phyloP scores from a whole-genome alignment of 768 basidiomycete species.

The Kwoniella sp. region DNA sequence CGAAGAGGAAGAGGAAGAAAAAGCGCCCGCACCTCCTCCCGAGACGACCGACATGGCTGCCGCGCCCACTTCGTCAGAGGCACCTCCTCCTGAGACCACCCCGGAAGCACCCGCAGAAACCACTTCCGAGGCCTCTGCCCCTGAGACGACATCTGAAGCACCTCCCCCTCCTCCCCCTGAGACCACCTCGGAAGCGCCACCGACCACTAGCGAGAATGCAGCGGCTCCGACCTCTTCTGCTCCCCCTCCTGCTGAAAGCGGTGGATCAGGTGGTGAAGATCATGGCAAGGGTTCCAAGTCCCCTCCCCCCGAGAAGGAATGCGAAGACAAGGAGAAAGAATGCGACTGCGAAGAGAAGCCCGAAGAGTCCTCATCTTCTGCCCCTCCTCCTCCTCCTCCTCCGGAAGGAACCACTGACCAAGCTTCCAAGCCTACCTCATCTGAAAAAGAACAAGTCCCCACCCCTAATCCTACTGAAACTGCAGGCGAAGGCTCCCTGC shows the following conservation, averaged over 20 bases:
- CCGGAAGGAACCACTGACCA: background rate
- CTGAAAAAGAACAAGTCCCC: background rate
- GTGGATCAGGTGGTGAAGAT: background rate
- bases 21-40: background rate
- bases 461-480: background rate
- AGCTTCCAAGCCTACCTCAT: background rate
- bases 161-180: background rate
- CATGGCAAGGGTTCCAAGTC: background rate
- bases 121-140: background rate
- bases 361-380: background rate
- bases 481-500: background rate
- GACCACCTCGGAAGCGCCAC: background rate
- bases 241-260: background rate
- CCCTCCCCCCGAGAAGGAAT: background rate
- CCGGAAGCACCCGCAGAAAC: background rate
- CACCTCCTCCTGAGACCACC: background rate
- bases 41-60: background rate
- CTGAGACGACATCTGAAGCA: background rate
- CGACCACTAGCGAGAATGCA: background rate
- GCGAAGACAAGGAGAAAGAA: background rate
- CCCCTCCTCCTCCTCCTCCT: no score
- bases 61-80: background rate
- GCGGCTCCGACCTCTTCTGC: background rate
- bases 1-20: background rate
- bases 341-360: background rate